These are phyloP conservation scores for Lachancea thermotolerans DNA, from an alignment of 805 yeast genomes.

Conservation along the genomic window DNA sequence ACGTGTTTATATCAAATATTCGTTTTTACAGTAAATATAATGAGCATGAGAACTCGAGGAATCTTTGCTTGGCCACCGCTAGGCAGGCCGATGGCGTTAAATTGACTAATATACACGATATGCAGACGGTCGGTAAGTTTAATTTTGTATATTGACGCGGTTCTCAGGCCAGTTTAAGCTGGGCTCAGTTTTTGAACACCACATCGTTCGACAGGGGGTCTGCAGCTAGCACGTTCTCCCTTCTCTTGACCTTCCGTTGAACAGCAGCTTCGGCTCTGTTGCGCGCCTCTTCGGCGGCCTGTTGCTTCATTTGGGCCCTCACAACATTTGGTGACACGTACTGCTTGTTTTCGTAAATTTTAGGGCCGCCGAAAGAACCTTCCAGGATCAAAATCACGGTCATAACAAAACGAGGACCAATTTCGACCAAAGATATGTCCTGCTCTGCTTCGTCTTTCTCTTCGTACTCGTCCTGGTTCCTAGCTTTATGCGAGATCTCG, in stretches of 20 bases:
- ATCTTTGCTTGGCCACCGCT: background rate
- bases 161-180: background rate
- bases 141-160: too few species aligned
- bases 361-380: conserved; percentile 97
- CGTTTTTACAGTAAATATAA: background rate
- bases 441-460: conserved; percentile 38
- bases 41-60: background rate
- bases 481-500: conserved; percentile 67
- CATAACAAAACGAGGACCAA: conserved; percentile 93
- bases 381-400: conserved; percentile 87
- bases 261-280: conserved; percentile 73
- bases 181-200: conserved; percentile 46
- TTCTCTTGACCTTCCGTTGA: conserved; percentile 65
- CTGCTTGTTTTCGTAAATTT: conserved; percentile 93
- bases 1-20: conserved; percentile 1
- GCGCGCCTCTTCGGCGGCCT: conserved; percentile 73
- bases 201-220: conserved; percentile 81
- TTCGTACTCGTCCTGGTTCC: conserved; percentile 47
- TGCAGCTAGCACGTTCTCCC: conserved; percentile 64
- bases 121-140: background rate
- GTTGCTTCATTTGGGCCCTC: conserved; percentile 78
- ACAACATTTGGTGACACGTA: conserved; percentile 93
- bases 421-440: conserved; percentile 78
- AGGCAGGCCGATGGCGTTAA: background rate
- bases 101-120: background rate